phyloP scores from a whole-genome alignment of 2,329 filamentous ascomycete species.

The Cytospora chrysosperma region DNA sequence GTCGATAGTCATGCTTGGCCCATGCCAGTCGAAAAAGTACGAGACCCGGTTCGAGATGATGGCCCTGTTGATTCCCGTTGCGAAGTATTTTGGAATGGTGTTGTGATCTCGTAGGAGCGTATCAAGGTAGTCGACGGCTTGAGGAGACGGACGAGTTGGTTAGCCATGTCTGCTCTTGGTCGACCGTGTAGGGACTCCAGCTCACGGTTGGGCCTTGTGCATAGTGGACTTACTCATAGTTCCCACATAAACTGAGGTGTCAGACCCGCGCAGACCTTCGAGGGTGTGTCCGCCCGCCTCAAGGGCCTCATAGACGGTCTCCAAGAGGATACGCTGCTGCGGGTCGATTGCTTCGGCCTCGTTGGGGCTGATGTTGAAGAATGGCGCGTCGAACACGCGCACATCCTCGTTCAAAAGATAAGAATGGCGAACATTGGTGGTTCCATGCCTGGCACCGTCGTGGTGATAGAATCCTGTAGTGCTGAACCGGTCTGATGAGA shows the following conservation, averaged over 20 bases:
- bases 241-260: slow-evolving; percentile 33
- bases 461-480: neutral
- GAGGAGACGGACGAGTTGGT: too few relatives aligned
- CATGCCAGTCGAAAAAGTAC: slow-evolving; percentile 40
- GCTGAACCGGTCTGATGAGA: too few relatives aligned
- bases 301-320: slow-evolving; percentile 28
- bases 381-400: slow-evolving; percentile 28
- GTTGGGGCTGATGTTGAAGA: slow-evolving; percentile 28
- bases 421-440: slow-evolving; percentile 30
- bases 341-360: slow-evolving; percentile 27
- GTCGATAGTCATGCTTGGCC: slow-evolving; percentile 42
- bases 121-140: too few relatives aligned
- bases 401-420: slow-evolving; percentile 23
- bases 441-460: slow-evolving; percentile 31
- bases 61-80: slow-evolving; percentile 26
- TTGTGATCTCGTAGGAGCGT: too few relatives aligned
- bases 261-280: slow-evolving; percentile 24
- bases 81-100: too few relatives aligned
- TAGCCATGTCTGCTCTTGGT: too few relatives aligned
- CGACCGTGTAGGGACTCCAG: too few relatives aligned
- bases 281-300: slow-evolving; percentile 25
- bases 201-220: too few relatives aligned
- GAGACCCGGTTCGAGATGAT: slow-evolving; percentile 40
- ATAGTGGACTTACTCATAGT: slow-evolving; percentile 27
- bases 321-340: slow-evolving; percentile 16